Base-by-base conservation (phyloP, 805 yeast species). In the Hagleromyces aurorensis region DNA sequence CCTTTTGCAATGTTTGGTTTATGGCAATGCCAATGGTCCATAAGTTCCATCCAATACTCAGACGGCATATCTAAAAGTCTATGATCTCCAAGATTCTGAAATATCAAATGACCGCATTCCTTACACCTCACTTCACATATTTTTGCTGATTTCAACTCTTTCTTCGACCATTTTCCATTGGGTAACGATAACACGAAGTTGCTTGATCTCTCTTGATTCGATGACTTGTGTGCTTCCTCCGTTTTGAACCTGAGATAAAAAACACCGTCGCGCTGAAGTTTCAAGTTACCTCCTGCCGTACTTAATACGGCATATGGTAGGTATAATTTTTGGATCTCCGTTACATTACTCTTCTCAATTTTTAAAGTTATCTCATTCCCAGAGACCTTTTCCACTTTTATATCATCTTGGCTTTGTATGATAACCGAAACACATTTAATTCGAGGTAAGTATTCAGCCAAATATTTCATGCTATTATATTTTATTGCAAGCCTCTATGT, bases 21-120 rank as follows among this genome's bases (percentile, higher is more conserved):
- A 49, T 89, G 96, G 50, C 98, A 89, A 52, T 89, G 96, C 98
- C 98, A 89, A 41, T 80, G 81, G 34, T 89, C 97, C 94, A 89
- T 80, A 69, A 91, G 61, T 51, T 89, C 98, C 9, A 79, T 74
- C 98, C 98, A 89, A 27, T 73, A 63, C 48, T 86, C 96, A 1
- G 94, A 80, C 0, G 98, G 98, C 76, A 89, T 71, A 21, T 82
- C 82, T 31, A 45, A 46, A 7, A 55, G 13, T 16, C 32, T 44
- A 5, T 21, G 14, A 22, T 47, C 48, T 19, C 50, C 44, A 3
- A 29, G 17, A 9, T 19, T 24, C 9, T 33, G 25, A 19, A 44
- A 33, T 19, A 41, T 23, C 25, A 8, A 2, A 19, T 5, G 9
- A 4, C 22, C 14, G 27, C 59, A 52, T 1, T 22, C 16, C 5